A percentile compares a stretch with the other conserved stretches of the same genome.
Evolutionary conservation across 2,329 filamentous ascomycete genomes (phyloP).

Genomic region (Fusarium tjaetaba): DNA sequence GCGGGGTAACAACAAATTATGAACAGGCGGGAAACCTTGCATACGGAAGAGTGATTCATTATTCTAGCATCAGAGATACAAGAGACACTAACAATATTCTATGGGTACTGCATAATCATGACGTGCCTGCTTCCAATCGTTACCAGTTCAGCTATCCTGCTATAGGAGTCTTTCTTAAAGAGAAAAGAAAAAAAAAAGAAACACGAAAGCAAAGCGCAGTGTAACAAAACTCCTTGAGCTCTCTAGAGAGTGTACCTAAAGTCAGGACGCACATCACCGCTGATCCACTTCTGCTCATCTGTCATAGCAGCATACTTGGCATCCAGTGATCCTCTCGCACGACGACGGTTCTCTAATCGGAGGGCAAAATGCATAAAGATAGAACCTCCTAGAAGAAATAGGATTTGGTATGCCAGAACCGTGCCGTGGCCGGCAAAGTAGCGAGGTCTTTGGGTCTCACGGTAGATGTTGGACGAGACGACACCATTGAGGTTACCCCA

Average conservation of each 20-base stretch:
- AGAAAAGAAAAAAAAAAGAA: no score
- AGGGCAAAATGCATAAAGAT: constrained; percentile 69
- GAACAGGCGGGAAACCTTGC: fast-evolving
- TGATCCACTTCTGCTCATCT: constrained; percentile 62
- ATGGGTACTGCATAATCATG: not conserved
- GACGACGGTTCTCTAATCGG: constrained; percentile 67
- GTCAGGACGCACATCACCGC: constrained; percentile 63
- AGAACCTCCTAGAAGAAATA: constrained; percentile 72
- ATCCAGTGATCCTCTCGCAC: constrained; percentile 64
- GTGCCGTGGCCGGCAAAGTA: constrained; percentile 65
- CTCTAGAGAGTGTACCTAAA: constrained; percentile 48
- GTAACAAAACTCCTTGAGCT: no score
- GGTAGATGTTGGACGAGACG: constrained; percentile 70
- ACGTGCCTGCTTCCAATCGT: no score
- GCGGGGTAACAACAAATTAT: not conserved
- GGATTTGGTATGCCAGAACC: constrained; percentile 70
- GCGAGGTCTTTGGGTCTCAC: constrained; percentile 43
- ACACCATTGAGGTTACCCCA: constrained; percentile 83
- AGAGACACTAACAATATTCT: not conserved
- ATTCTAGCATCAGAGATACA: no score
- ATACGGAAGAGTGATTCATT: not conserved
- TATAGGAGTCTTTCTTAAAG: fast-evolving
- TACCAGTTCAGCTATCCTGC: no score
- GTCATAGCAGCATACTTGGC: constrained; percentile 64
- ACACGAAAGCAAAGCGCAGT: not conserved